Evolutionary conservation across 345 rosid genomes (phyloP), one percentile per base, ranked within the genome.

Genomic region (Xanthoceras sorbifolium): DNA sequence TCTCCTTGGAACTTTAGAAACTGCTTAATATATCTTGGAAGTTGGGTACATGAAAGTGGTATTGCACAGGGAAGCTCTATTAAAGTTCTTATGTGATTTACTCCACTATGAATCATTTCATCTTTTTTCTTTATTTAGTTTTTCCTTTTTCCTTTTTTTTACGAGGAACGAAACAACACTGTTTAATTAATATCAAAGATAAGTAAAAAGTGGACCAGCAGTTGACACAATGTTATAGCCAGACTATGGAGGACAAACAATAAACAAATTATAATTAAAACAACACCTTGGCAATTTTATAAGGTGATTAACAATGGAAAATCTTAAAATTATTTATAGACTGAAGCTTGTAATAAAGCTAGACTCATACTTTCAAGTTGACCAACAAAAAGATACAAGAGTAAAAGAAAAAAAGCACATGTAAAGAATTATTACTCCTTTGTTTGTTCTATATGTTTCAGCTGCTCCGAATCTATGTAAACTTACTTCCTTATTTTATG

Each of bases 1-100:
- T 62, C 32, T 73, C 25, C 67, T 28, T 61, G 75, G 28, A 17
- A 17, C 32, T 72, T 72, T 48, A 11, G 17, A 20, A 67, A 44
- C 55, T 42, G 4, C 23, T 3, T 67, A 25, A 46, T 31, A 32
- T 34, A 18, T 32, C n/a, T 54, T 32, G 63, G 74, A 6, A 23
- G 9, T 52, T 55, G 50, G 74, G 25, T 36, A 65, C 4, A 36
- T 65, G 69, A 38, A 36, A 4, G 0, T 65, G 22, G 28, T 11
- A 9, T 20, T 61, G 25, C 0, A 67, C 26, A 25, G 71, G 9
- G 34, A 25, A 23, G 54, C 9, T 26, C 55, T 14, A 11, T 8
- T 5, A 29, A 17, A 15, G 38, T 62, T 62, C 18, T 7, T 28
- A 29, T 29, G 38, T 62, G 34, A 29, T n/a, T 62, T 62, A 62